Evolutionary conservation across 2,329 filamentous ascomycete species (phyloP).

Genomic region (Fusarium pseudonygamai): DNA sequence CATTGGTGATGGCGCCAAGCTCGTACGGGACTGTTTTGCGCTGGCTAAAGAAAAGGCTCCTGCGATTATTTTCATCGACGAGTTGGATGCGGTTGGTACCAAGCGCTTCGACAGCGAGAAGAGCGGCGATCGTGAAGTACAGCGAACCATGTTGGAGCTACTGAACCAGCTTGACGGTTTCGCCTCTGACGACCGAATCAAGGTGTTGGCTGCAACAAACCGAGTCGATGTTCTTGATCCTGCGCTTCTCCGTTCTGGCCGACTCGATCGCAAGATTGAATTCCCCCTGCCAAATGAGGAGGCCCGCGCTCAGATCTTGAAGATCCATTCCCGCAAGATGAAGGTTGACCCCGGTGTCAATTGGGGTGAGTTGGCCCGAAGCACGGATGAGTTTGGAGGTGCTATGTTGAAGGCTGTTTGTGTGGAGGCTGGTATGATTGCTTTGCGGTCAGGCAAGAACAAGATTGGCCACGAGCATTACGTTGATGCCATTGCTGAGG

Average conservation of each 20-base stretch:
- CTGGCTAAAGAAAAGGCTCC: slow-evolving; percentile 98
- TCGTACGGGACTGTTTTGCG: slow-evolving; percentile 97
- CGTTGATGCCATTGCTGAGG: slow-evolving; percentile 96
- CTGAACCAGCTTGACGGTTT: slow-evolving; percentile 99
- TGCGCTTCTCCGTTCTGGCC: slow-evolving; percentile 88
- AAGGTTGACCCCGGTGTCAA: slow-evolving; percentile 92
- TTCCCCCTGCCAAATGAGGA: slow-evolving; percentile 98
- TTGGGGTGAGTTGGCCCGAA: slow-evolving; percentile 94
- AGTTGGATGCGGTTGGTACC: slow-evolving; percentile 96
- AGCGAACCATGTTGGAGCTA: slow-evolving; percentile 98
- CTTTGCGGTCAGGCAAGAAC: slow-evolving; percentile 89
- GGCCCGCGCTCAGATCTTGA: slow-evolving; percentile 93
- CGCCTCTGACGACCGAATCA: slow-evolving; percentile 95
- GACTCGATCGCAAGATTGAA: slow-evolving; percentile 96
- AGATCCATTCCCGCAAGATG: slow-evolving; percentile 99
- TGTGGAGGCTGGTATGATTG: slow-evolving; percentile 99
- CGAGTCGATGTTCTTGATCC: slow-evolving; percentile 94
- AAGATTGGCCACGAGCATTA: slow-evolving; percentile 99
- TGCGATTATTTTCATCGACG: slow-evolving; percentile 99
- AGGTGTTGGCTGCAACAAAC: slow-evolving; percentile 94
- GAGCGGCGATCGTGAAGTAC: slow-evolving; percentile 96
- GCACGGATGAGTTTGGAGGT: slow-evolving; percentile 97
- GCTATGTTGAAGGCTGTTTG: slow-evolving; percentile 98
- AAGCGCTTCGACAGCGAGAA: slow-evolving; percentile 99
- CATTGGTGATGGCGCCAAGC: slow-evolving; percentile 97